Base-by-base conservation (phyloP, 1,284 basidiomycete genomes). In the Pseudozyma thailandica region DNA sequence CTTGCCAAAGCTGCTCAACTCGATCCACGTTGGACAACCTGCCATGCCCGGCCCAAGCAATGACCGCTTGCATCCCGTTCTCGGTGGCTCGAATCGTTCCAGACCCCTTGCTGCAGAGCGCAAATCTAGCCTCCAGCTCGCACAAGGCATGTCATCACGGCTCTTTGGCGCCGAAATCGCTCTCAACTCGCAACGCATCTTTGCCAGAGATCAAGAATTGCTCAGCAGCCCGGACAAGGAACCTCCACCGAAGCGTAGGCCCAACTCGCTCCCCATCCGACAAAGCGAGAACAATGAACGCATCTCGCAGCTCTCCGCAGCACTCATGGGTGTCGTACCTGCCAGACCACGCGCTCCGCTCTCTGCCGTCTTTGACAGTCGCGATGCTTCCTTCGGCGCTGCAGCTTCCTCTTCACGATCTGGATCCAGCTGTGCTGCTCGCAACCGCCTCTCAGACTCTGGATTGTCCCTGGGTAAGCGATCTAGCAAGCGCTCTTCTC, bases 131-230 rank as follows among this genome's bases (percentile, higher is more conserved):
- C 54, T 59, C 13, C 59, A 70, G 26, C 49, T 63, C 6, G 56
- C 46, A 4, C 50, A 60, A 30, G 37, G 44, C 46, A 65, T 65
- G 60, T 61, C 57, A 26, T 71, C 59, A 21, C 57, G 77, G 28
- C 60, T 78, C 33, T 79, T 79, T 52, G 77, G 75, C 26, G 77
- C 72, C 13, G 74, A 78, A 56, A 62, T 79, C 52, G 68, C 75
- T 10, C 51, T 77, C 56, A 77, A 77, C 44, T 58, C 58, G 8
- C 56, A 59, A 9, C 49, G 44, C 37, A 62, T 54, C 42, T 58
- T 56, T 52, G 61, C 61, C 12, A 38, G 46, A 6, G 58, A 71
- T 15, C 50, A 56, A 10, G 60, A 64, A 25, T 18, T 61, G 15
- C 50, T 71, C 6, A 70, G 61, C 54, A 78, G 76, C 58, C 69